Base-by-base conservation (phyloP, 306 rosid genomes). In the Dalbergia oliveri region DNA sequence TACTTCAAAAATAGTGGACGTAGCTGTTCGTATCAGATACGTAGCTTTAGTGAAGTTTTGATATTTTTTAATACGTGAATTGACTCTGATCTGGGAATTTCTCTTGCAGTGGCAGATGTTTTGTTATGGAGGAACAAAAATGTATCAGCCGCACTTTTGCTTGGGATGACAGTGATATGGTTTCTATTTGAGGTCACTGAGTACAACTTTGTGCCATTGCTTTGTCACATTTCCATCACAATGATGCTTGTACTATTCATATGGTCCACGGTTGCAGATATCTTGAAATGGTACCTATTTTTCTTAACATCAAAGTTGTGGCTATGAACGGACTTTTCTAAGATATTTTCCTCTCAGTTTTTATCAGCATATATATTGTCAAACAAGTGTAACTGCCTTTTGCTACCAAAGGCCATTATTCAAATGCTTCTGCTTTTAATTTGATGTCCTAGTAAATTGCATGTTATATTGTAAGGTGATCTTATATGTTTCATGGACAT, bases 221-320 rank as follows among this genome's bases (percentile, higher is more conserved):
- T 94, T 69, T 92, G 94, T 79, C 97, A 92, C 57, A 62, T 91
- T 72, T 81, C 84, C 73, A 94, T 94, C 74, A 86, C 93, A 79
- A 62, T 85, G 0, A 81, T 94, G 92, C 88, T 92, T 59, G 66
- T 83, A 4, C 85, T 92, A 83, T 94, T 87, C 88, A 84, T 89
- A 33, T 94, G 97, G 93, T 85, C 82, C 82, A 78, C 84, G 0
- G 65, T 59, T 43, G 88, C 90, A 26, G 91, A 88, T 34, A 64
- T 83, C 53, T 84, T 94, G 43, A 80, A 77, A 49, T 89, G 93
- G 98, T 94, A 89, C 16, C 12, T 45, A 11, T 62, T 75, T 58
- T 47, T 11, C n/a, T 66, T 73, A 4, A 58, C 63, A 18, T 70
- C 71, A 11, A 50, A 33, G 0, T 64, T 53, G 21, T 69, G 18